Conservation (phyloP, 2,329 filamentous ascomycete genomes). For the Colletotrichum brevisporum region DNA sequence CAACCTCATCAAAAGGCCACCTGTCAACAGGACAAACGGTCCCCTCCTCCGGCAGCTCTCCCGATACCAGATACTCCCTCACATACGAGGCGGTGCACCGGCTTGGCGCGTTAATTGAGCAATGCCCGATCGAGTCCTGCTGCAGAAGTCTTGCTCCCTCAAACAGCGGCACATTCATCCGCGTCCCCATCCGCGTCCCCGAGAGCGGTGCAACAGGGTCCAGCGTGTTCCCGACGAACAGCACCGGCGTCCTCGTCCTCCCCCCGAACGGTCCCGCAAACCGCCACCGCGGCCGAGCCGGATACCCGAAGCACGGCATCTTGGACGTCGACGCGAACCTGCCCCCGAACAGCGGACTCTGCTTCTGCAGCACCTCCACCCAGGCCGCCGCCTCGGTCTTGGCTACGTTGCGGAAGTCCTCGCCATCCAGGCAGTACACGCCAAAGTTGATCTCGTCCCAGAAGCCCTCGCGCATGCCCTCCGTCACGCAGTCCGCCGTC, state of each 20-base stretch:
- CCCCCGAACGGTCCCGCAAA: conserved; percentile 52
- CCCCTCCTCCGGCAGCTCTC: background rate
- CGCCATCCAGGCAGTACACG: conserved; percentile 54
- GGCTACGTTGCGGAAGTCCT: conserved; percentile 42
- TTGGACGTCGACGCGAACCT: conserved; percentile 10
- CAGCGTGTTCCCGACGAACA: conserved; percentile 22
- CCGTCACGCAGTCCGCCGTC: conserved; percentile 10
- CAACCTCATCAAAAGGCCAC: background rate
- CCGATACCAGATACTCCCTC: conserved; percentile 13
- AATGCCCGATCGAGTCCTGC: conserved; percentile 15
- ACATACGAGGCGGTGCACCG: conserved; percentile 1
- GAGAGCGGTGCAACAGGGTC: conserved; percentile 14
- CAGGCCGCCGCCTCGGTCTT: conserved; percentile 48
- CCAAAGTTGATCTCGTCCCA: conserved; percentile 35
- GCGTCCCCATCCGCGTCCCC: conserved; percentile 3
- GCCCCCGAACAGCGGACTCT: conserved; percentile 24
- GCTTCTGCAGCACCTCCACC: conserved; percentile 44
- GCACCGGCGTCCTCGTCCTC: conserved; percentile 6
- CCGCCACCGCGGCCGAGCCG: conserved; percentile 53
- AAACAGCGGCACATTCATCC: background rate
- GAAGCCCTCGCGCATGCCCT: conserved; percentile 6
- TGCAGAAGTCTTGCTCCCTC: conserved; percentile 13
- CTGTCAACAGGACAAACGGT: background rate
- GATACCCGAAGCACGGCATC: conserved; percentile 57
- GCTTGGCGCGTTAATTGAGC: background rate